These are phyloP conservation scores for Linnemannia schmuckeri DNA, from an alignment of 192 early-diverging fungal genomes.

Conservation along the genomic window DNA sequence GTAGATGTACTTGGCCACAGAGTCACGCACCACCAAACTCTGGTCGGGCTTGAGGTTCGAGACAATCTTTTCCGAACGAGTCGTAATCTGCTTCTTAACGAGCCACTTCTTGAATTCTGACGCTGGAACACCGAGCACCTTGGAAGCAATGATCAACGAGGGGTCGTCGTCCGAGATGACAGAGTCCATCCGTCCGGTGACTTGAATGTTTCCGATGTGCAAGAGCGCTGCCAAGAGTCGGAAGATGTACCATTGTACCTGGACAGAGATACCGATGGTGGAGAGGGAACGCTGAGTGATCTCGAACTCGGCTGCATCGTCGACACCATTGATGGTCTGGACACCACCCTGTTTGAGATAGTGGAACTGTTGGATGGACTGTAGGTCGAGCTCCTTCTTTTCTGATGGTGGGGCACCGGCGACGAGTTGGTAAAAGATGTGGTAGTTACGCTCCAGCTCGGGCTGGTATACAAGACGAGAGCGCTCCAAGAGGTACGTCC, in stretches of 20 bases:
- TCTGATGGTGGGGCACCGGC: conserved; percentile 89
- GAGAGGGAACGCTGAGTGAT: conserved; percentile 88
- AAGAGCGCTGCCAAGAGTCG: conserved; percentile 90
- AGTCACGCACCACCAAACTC: conserved; percentile 87
- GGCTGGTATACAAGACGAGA: conserved; percentile 97
- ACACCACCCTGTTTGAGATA: conserved; percentile 91
- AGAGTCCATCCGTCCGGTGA: conserved; percentile 79
- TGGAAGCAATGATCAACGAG: conserved; percentile 76
- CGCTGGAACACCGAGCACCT: conserved; percentile 83
- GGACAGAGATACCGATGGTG: conserved; percentile 86
- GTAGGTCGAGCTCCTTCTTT: conserved; percentile 83
- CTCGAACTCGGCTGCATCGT: conserved; percentile 94
- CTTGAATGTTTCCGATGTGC: conserved; percentile 96
- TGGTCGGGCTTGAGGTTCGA: conserved; percentile 79
- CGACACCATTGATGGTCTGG: conserved; percentile 86
- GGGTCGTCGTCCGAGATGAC: conserved; percentile 82
- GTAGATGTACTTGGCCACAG: conserved; percentile 98
- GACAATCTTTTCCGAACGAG: conserved; percentile 93
- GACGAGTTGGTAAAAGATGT: conserved; percentile 99
- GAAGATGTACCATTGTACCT: conserved; percentile 92
- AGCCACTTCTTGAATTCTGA: conserved; percentile 95
- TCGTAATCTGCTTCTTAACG: conserved; percentile 91
- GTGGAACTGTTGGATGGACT: conserved; percentile 81
- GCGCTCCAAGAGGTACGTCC: conserved; percentile 96
- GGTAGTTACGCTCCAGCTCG: conserved; percentile 94